phyloP scores from a whole-genome alignment of 2,329 filamentous ascomycete genomes.

The Fusarium guadeloupense region DNA sequence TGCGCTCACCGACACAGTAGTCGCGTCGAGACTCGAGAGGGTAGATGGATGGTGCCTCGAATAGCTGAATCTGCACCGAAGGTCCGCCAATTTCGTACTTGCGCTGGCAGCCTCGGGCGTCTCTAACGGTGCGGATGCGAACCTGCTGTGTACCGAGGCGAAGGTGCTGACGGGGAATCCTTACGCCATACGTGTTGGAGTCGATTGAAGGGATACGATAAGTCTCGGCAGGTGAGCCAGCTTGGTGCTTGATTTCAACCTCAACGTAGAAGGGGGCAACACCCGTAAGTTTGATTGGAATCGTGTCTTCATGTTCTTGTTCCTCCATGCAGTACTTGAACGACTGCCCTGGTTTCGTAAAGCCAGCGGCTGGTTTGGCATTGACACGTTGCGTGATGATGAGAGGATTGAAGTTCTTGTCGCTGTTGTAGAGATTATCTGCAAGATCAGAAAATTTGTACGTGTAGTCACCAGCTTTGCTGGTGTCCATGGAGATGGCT shows the following conservation, averaged over 20 bases:
- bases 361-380: constrained; percentile 81
- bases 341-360: constrained; percentile 86
- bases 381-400: constrained; percentile 85
- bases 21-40: constrained; percentile 84
- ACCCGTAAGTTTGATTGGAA: constrained; percentile 86
- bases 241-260: constrained; percentile 91
- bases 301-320: constrained; percentile 81
- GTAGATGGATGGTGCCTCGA: constrained; percentile 90
- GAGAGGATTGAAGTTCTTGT: constrained; percentile 72
- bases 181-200: constrained; percentile 77
- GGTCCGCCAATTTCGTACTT: constrained; percentile 76
- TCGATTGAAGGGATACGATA: constrained; percentile 84
- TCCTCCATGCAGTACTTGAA: constrained; percentile 96
- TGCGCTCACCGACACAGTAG: constrained; percentile 94
- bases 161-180: constrained; percentile 84
- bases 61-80: constrained; percentile 89
- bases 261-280: constrained; percentile 89
- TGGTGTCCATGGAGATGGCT: constrained; percentile 86
- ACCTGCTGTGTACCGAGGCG: constrained; percentile 90
- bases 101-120: constrained; percentile 85
- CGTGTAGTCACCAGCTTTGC: constrained; percentile 81
- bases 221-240: constrained; percentile 79
- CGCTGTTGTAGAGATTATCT: constrained; percentile 85
- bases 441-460: constrained; percentile 87
- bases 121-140: constrained; percentile 88